These are phyloP conservation scores for Diaporthe vaccinii DNA, from an alignment of 2,329 filamentous ascomycete species.

Conservation along the genomic window DNA sequence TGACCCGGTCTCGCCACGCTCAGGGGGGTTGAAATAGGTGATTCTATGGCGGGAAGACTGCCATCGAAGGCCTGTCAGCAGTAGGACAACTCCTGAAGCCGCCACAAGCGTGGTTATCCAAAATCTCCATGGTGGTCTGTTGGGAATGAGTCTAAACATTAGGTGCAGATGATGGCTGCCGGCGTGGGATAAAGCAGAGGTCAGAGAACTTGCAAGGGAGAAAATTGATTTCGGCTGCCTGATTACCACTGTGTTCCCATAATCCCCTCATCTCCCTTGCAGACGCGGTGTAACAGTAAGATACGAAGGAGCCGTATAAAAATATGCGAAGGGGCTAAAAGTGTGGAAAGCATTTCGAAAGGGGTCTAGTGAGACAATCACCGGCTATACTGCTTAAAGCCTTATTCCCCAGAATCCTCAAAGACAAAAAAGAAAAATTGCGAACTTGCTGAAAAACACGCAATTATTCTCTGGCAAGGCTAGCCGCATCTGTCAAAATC, in stretches of 20 bases:
- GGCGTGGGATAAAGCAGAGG: conserved; percentile 17
- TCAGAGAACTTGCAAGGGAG: conserved; percentile 40
- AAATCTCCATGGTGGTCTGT: not conserved
- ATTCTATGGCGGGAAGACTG: not conserved
- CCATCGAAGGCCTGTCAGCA: conserved; percentile 9
- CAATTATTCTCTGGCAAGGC: too few species aligned
- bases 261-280: not conserved
- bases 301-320: not conserved
- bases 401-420: too few species aligned
- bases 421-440: too few species aligned
- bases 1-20: too few species aligned
- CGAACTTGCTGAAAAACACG: too few species aligned
- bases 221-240: conserved; percentile 36
- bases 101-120: not conserved
- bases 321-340: too few species aligned
- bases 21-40: not conserved
- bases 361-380: too few species aligned
- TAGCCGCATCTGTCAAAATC: too few species aligned
- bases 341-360: too few species aligned
- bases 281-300: not conserved
- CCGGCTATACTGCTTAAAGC: too few species aligned
- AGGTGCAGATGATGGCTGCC: not conserved
- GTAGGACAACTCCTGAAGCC: not conserved
- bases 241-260: not conserved
- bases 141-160: not conserved